Base-by-base conservation (phyloP, 2,329 filamentous ascomycete genomes). In the Penicillium sp. region DNA sequence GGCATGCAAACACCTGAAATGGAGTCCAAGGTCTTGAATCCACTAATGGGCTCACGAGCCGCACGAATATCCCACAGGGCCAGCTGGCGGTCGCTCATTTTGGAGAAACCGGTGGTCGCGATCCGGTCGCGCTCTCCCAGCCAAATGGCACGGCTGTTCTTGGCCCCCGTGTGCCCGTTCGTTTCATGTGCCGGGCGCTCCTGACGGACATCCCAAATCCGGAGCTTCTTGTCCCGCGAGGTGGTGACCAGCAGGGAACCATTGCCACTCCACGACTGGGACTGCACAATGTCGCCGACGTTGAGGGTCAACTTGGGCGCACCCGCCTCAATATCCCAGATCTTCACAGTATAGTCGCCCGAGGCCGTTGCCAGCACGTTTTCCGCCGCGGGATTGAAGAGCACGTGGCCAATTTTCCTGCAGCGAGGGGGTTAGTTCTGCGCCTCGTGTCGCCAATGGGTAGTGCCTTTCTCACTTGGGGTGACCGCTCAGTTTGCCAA, bases 1-100 rank as follows among this genome's bases (percentile, higher is more conserved):
- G 94, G 94, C 90, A 99, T 96, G 81, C 91, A 95, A 54, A 99
- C 92, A 70, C 94, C 94, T 41, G 92, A 96, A 66, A 96, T 96
- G 42, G 90, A 95, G 75, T 99, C 94, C 44, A 99, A 82, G 62
- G 89, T 88, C 64, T 84, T 86, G 76, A 96, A 96, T 14, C 91
- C 92, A 45, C 90, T 91, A 64, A 97, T 87, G 44, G 94, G 94
- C 65, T 95, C 87, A 31, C 72, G 76, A 16, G 85, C 83, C 58
- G 84, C 87, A 63, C 92, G 89, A 43, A 91, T 85, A 77, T 99
- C 94, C 94, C 94, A 99, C 33, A 99, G 81, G 47, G 89, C 94
- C 62, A 99, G 81, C 73, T 99, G 94, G 48, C 94, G 86, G 76
- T 99, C 94, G 71, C 94, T 97, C 94, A 97, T 97, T 70, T 87